These are phyloP conservation scores for Iris pallida DNA, from an alignment of 116 monocot genomes.

Conservation along the genomic window DNA sequence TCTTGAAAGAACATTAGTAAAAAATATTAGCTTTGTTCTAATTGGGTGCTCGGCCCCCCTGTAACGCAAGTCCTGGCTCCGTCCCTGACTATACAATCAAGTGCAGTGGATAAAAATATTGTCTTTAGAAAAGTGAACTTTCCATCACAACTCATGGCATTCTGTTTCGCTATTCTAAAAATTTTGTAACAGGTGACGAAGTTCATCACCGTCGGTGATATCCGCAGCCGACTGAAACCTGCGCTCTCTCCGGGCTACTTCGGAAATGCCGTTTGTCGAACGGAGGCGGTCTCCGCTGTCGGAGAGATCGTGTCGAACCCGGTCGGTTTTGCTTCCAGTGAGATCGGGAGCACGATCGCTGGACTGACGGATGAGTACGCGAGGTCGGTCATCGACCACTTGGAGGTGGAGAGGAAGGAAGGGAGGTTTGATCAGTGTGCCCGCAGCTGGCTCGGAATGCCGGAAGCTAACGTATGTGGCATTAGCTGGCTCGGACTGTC, in stretches of 20 bases:
- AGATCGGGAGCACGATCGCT: conserved; percentile 14
- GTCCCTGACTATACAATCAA: no score
- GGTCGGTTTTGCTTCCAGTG: background rate
- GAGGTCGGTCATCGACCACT: conserved; percentile 32
- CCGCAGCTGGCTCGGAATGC: background rate
- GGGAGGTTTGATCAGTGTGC: no score
- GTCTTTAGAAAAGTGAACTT: no score
- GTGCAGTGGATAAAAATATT: no score
- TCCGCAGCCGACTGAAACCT: conserved; percentile 22
- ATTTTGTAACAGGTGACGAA: conserved; percentile 12
- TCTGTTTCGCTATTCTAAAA: no score
- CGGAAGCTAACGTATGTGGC: conserved; percentile 6
- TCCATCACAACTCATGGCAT: no score
- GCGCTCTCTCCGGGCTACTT: conserved; percentile 27
- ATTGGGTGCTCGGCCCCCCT: no score
- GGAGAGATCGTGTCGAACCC: conserved; percentile 16
- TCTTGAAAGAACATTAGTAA: no score
- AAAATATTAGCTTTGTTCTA: no score
- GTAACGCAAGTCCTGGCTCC: no score
- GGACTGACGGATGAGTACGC: conserved; percentile 22
- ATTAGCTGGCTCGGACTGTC: conserved; percentile 39
- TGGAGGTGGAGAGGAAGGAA: conserved; percentile 15
- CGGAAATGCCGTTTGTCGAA: conserved; percentile 29
- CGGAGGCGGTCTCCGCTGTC: background rate
- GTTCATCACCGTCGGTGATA: conserved; percentile 17